Evolutionary conservation across 345 rosid species (phyloP).

Genomic region (Combretum micranthum): DNA sequence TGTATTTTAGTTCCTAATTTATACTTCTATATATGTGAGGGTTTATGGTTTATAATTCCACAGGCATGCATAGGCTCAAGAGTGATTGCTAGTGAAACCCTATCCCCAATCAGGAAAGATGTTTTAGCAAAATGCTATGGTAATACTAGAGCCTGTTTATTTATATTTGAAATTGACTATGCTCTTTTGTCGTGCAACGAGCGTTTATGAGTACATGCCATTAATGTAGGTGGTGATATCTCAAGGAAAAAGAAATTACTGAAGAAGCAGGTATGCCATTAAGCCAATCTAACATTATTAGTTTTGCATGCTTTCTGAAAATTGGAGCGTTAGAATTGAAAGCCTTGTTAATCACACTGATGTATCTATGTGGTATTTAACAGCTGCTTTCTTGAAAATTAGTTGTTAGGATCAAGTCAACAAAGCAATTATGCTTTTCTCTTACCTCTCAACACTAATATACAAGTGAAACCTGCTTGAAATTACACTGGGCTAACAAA

Average conservation of each 20-base stretch:
- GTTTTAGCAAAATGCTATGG: conserved; percentile 98
- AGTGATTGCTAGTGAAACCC: conserved; percentile 90
- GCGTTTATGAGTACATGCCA: conserved; percentile 5
- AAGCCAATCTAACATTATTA: neutral
- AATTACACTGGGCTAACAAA: too few species aligned
- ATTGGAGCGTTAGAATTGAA: neutral
- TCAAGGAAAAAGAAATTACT: conserved; percentile 93
- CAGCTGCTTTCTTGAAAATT: too few species aligned
- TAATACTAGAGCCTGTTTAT: conserved; percentile 14
- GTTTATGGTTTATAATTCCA: neutral
- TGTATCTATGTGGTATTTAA: too few species aligned
- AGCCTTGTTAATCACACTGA: neutral
- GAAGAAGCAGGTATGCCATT: conserved; percentile 79
- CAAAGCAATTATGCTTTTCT: too few species aligned
- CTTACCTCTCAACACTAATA: too few species aligned
- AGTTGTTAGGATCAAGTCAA: too few species aligned
- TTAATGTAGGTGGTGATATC: conserved; percentile 76
- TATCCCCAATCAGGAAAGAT: conserved; percentile 94
- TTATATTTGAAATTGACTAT: too few species aligned
- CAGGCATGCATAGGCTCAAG: conserved; percentile 99
- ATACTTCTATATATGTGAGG: neutral
- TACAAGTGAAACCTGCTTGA: too few species aligned
- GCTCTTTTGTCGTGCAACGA: neutral
- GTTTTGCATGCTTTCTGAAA: neutral
- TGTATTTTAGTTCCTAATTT: neutral